A percentile compares a stretch with the other conserved stretches of the same genome.
phyloP scores from a whole-genome alignment of 1,139 yeast species.

The Debaryomycetaceae sp. region DNA sequence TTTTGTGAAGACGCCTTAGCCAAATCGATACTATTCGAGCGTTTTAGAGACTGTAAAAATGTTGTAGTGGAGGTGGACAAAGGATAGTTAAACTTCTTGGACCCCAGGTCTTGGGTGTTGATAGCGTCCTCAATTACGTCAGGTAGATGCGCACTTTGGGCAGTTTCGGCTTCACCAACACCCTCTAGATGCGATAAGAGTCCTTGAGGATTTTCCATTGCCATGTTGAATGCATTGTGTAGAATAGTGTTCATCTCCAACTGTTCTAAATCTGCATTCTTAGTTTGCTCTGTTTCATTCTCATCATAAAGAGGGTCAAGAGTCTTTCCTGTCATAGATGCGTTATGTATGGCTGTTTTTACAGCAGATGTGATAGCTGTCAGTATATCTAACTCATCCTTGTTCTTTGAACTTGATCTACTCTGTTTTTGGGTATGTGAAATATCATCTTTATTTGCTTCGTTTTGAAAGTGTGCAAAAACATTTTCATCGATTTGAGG shows the following conservation, averaged over 20 bases:
- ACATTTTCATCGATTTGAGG: constrained; percentile 40
- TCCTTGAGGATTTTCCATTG: constrained; percentile 61
- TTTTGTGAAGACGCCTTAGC: constrained; percentile 4
- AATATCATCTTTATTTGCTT: constrained; percentile 26
- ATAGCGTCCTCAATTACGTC: background rate
- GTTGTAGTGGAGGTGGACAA: constrained; percentile 14
- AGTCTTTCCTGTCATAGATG: background rate
- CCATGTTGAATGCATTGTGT: constrained; percentile 71
- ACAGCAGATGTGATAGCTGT: constrained; percentile 25
- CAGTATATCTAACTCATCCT: constrained; percentile 14
- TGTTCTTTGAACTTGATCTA: background rate
- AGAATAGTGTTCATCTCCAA: constrained; percentile 62
- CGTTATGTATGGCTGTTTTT: constrained; percentile 17
- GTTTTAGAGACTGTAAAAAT: constrained; percentile 14
- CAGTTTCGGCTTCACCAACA: constrained; percentile 15
- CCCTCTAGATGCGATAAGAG: constrained; percentile 49
- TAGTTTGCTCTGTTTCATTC: constrained; percentile 18
- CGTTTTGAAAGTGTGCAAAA: constrained; percentile 36
- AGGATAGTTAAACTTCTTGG: constrained; percentile 7
- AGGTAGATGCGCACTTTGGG: background rate
- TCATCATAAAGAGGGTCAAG: background rate
- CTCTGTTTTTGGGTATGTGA: background rate
- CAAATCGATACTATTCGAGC: constrained; percentile 12
- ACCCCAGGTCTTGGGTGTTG: background rate
- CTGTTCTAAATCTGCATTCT: constrained; percentile 47